Conservation (phyloP, 1,284 basidiomycete species). For the Trametes polyzona region DNA sequence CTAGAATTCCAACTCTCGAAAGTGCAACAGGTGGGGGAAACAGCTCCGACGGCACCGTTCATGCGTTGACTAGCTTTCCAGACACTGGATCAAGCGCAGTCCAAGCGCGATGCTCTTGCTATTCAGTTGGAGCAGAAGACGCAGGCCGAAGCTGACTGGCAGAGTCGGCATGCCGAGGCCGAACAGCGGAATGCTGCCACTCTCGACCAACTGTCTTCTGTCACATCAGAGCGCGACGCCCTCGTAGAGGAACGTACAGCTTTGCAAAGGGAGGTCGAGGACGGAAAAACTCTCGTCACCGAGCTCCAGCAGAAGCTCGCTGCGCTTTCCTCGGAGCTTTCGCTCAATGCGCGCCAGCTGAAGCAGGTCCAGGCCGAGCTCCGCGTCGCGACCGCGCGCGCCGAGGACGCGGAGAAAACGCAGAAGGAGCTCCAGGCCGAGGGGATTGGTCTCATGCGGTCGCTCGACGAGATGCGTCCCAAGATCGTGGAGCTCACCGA, state of each 20-base stretch:
- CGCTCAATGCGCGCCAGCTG: constrained; percentile 56
- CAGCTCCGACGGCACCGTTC: background rate
- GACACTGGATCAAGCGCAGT: constrained; percentile 59
- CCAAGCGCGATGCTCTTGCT: constrained; percentile 61
- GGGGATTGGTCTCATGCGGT: constrained; percentile 71
- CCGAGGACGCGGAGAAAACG: constrained; percentile 72
- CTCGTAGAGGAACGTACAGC: constrained; percentile 52
- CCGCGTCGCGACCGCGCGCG: constrained; percentile 60
- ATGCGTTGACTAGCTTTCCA: constrained; percentile 35
- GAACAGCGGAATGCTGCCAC: constrained; percentile 45
- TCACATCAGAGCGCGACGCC: constrained; percentile 49
- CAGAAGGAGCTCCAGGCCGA: constrained; percentile 74
- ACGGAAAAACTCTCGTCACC: constrained; percentile 47
- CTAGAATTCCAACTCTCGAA: constrained; percentile 80
- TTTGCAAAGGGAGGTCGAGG: constrained; percentile 51
- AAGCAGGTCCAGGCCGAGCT: constrained; percentile 66
- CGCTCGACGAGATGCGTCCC: constrained; percentile 83
- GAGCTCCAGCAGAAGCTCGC: constrained; percentile 62
- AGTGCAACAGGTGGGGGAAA: constrained; percentile 63
- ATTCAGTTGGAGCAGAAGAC: constrained; percentile 45
- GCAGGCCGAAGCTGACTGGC: constrained; percentile 50
- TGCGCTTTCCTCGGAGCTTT: constrained; percentile 56
- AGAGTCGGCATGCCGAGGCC: constrained; percentile 48
- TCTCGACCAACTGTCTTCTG: constrained; percentile 46
- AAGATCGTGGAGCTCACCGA: constrained; percentile 81